Base-by-base conservation (phyloP, 2,329 filamentous ascomycete genomes). In the Phialophora tarda region DNA sequence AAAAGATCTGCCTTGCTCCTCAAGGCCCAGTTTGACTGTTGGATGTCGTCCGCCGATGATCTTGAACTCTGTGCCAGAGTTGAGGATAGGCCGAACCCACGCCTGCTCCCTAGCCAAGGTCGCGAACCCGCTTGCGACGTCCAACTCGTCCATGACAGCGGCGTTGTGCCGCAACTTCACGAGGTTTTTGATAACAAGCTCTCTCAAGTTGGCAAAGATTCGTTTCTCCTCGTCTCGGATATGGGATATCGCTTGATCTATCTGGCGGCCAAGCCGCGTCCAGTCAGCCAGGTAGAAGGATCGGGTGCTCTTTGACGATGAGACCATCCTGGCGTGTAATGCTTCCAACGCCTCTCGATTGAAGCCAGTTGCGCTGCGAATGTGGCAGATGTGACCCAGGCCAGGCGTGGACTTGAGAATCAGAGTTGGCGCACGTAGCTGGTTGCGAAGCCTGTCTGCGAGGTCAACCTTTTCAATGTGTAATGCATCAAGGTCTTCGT, bases 1-100 rank as follows among this genome's bases (percentile, higher is more conserved):
- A 75, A 98, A 98, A 11, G 81, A 88, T 32, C 92, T 88, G 1
- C 94, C 94, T 75, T 93, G 89, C 70, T 91, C 88, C 70, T 86
- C 83, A 1, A 99, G 83, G 0, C 93, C 92, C 11, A 89, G 85
- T 77, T 97, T 94, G 56, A 99, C 95, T 2, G 93, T 97, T 1
- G 94, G 91, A 79, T 99, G 95, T 28, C 95, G 86, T 17, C 95
- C 95, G 28, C 90, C 92, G 10, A 96, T 80, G 72, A 99, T 91
- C 67, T 89, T 89, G 76, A 96, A 92, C 2, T 83, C 79, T 0
- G 84, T 87, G 8, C 83, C 81, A 4, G 83, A 81, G 73, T 90
- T 90, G 34, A 99, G 78, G 1, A 88, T 79, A 0, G 95, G 95
- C 0, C 94, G 86, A 1, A 88, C 84, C 72, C 95, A 88, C 55